phyloP scores from a whole-genome alignment of 371 early-diverging fungal genomes.

The Quaeritorhiza haematococci region DNA sequence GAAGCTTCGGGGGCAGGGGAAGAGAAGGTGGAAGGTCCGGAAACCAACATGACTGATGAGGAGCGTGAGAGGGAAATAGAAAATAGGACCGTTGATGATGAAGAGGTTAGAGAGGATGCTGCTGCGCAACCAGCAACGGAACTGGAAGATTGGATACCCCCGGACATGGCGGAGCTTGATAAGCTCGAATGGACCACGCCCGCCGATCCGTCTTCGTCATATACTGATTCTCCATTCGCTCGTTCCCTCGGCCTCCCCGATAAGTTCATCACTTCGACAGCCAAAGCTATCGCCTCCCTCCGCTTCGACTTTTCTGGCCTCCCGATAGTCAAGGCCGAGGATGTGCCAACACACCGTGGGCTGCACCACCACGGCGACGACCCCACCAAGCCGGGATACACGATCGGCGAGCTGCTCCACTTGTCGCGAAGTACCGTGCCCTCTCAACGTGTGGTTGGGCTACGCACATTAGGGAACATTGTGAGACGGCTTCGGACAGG shows the following conservation, averaged over 20 bases:
- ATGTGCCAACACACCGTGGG: slow-evolving; percentile 57
- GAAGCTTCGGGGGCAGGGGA: not conserved
- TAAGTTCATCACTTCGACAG: not conserved
- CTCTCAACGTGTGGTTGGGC: slow-evolving; percentile 70
- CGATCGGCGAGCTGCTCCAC: slow-evolving; percentile 74
- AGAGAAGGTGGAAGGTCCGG: not conserved
- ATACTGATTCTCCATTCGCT: not conserved
- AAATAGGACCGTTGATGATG: not conserved
- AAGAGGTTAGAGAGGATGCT: too few relatives aligned
- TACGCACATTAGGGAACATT: slow-evolving; percentile 60
- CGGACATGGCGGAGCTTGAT: slow-evolving; percentile 56
- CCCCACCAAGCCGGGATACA: slow-evolving; percentile 81
- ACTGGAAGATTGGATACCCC: slow-evolving; percentile 42
- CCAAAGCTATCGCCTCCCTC: slow-evolving; percentile 27
- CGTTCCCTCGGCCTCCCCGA: not conserved
- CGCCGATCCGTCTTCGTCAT: not conserved
- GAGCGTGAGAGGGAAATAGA: not conserved
- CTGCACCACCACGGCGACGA: slow-evolving; percentile 87
- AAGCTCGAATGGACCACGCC: slow-evolving; percentile 70
- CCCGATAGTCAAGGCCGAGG: slow-evolving; percentile 43
- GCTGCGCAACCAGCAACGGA: slow-evolving; percentile 24
- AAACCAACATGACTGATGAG: not conserved
- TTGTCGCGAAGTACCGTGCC: slow-evolving; percentile 77
- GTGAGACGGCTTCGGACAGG: slow-evolving; percentile 44
- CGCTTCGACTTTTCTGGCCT: slow-evolving; percentile 78